Base-by-base conservation (phyloP, 2,329 filamentous ascomycete species). In the Aspergillus ruber region DNA sequence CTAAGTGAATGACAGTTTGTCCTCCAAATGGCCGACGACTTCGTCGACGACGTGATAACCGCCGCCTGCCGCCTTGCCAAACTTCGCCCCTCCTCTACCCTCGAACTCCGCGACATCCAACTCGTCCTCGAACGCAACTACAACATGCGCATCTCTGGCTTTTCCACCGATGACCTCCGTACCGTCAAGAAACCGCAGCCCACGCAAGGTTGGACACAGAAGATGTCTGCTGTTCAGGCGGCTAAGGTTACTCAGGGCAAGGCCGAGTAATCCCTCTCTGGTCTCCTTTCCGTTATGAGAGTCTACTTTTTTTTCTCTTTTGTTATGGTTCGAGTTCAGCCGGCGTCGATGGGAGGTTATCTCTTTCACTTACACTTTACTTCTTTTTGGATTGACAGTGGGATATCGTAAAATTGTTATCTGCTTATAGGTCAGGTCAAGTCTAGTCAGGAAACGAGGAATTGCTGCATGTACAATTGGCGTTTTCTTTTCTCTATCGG, bases 181-280 rank as follows among this genome's bases (percentile, higher is more conserved):
- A 96, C 90, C 0, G 91, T 97, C 25, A 85, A 90, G 66, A 96
- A 96, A 75, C 86, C 94, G 45, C 86, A 93, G 65, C 93, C 93
- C 2, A 84, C 89, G 17, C 75, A 85, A 13, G 87, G 83, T 18
- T 98, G 93, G 90, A 91, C 93, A 52, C 85, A 87, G 56, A 98
- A 98, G 77, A 94, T 98, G 85, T 91, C 90, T 61, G 91, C 93
- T 20, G 86, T 98, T 13, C 90, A 95, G 71, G 91, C 90, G 1
- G 89, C 90, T 42, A 97, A 97, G 75, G 90, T 73, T 18, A 74
- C 71, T 3, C 70, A 73, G 50, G 71, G 71, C 2, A 70, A 68
- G 44, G 56, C 62, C 25, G 71, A 73, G 50, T 71, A 58, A 55
- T 36, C 43, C 23, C 38, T 43, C 32, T 44, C 27, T 33, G 29